Conservation (phyloP, 2,329 filamentous ascomycete genomes). For the Fonsecaea erecta region DNA sequence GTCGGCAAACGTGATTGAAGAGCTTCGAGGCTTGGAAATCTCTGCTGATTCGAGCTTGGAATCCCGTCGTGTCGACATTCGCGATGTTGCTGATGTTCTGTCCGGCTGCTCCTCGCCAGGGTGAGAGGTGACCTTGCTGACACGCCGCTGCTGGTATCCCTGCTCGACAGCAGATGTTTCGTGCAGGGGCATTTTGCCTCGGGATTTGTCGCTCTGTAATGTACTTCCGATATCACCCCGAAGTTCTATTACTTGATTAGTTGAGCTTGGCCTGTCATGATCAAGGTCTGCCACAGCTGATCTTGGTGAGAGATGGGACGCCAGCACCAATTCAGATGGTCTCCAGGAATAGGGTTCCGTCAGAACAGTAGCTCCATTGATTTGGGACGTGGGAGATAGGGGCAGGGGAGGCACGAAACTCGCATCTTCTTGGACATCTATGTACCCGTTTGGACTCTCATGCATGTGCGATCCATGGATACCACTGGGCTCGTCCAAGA, state of each 20-base stretch:
- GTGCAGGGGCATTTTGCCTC: too few relatives aligned
- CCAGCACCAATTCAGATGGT: neutral
- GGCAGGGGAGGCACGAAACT: neutral
- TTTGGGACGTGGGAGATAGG: neutral
- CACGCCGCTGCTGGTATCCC: too few relatives aligned
- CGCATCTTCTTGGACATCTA: neutral
- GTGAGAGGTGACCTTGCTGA: too few relatives aligned
- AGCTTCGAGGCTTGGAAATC: neutral
- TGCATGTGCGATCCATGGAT: neutral
- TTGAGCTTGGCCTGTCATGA: too few relatives aligned
- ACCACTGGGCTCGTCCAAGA: too few relatives aligned
- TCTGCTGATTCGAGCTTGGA: neutral
- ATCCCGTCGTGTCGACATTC: too few relatives aligned
- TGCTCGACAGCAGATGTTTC: too few relatives aligned
- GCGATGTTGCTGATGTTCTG: too few relatives aligned
- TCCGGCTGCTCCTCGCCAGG: too few relatives aligned
- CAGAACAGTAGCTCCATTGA: neutral
- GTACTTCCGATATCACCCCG: too few relatives aligned
- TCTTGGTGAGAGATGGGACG: neutral
- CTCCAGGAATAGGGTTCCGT: neutral
- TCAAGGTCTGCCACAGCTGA: neutral
- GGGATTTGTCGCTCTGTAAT: too few relatives aligned
- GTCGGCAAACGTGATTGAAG: neutral
- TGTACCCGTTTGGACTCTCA: neutral
- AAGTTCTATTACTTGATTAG: too few relatives aligned